These are phyloP conservation scores for Arthrocladium fulminans DNA, from an alignment of 2,329 filamentous ascomycete genomes.

Conservation along the genomic window DNA sequence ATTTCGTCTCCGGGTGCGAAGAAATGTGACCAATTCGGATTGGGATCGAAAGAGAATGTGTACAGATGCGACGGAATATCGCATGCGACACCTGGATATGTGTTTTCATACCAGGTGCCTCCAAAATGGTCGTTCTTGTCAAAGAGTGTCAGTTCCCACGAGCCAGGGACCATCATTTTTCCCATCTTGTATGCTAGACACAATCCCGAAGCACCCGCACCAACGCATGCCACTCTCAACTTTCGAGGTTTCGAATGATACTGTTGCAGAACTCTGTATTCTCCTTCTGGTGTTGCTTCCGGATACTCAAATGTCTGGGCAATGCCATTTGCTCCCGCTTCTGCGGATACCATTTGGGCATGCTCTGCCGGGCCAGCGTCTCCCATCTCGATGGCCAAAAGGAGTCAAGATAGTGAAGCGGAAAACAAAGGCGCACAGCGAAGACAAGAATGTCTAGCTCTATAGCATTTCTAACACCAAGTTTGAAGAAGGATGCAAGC, in stretches of 20 bases:
- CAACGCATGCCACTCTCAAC: slow-evolving; percentile 19
- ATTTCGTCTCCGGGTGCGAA: slow-evolving; percentile 36
- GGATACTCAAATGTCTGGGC: background rate
- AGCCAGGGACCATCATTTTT: slow-evolving; percentile 29
- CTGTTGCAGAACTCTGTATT: too few species aligned
- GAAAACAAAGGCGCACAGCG: background rate
- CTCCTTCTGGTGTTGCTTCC: background rate
- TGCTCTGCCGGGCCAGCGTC: background rate
- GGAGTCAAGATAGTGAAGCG: background rate
- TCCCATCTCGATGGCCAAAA: background rate
- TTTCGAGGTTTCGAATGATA: background rate
- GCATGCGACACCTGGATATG: slow-evolving; percentile 40
- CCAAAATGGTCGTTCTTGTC: slow-evolving; percentile 34
- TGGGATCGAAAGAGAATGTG: slow-evolving; percentile 31
- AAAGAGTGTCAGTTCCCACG: slow-evolving; percentile 33
- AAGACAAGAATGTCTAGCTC: background rate
- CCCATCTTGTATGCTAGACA: slow-evolving; percentile 35
- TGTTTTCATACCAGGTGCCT: slow-evolving; percentile 36
- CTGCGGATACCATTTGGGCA: background rate
- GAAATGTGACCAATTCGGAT: slow-evolving; percentile 35
- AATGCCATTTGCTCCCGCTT: background rate
- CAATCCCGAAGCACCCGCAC: slow-evolving; percentile 28
- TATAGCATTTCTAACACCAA: background rate
- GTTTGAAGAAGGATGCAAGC: too few species aligned
- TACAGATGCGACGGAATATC: slow-evolving; percentile 54